Evolutionary conservation across 2,329 filamentous ascomycete genomes (phyloP).

Genomic region (Ambrosiella cleistominuta): DNA sequence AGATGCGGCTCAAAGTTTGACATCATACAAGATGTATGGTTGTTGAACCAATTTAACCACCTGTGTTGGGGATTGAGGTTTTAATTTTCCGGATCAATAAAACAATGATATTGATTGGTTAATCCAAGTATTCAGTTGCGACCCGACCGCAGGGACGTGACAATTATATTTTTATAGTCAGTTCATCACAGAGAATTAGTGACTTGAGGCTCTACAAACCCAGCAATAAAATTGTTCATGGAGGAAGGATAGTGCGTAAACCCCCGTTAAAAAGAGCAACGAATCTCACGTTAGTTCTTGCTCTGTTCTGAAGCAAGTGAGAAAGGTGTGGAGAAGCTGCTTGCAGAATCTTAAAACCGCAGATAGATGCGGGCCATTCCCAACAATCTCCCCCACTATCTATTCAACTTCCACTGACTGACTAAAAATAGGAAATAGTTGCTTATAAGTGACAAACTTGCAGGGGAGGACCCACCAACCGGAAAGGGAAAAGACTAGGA

Average conservation of each 20-base stretch:
- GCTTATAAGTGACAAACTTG: neutral
- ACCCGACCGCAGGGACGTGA: neutral
- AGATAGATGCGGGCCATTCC: conserved; percentile 10
- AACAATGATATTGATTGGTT: neutral
- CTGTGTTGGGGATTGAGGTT: neutral
- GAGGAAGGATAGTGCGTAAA: conserved; percentile 1
- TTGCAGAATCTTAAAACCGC: neutral
- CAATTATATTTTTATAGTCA: neutral
- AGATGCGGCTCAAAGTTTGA: neutral
- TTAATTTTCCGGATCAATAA: neutral
- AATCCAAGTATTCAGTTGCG: neutral
- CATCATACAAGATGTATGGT: neutral
- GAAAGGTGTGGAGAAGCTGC: neutral
- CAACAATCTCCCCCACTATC: conserved; percentile 6
- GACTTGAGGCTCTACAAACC: neutral
- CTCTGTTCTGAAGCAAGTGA: neutral
- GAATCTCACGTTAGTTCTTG: neutral
- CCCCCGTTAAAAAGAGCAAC: neutral
- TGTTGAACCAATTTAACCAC: neutral
- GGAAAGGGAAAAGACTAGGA: conserved; percentile 3
- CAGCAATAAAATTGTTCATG: neutral
- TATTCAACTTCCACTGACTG: conserved; percentile 1
- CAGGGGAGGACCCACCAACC: neutral
- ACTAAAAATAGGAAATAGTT: conserved; percentile 1
- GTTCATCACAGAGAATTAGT: neutral